A percentile compares a stretch with the other conserved stretches of the same genome.
Conservation (phyloP, 2,329 filamentous ascomycete species). For the Neoscytalidium dimidiatum region DNA sequence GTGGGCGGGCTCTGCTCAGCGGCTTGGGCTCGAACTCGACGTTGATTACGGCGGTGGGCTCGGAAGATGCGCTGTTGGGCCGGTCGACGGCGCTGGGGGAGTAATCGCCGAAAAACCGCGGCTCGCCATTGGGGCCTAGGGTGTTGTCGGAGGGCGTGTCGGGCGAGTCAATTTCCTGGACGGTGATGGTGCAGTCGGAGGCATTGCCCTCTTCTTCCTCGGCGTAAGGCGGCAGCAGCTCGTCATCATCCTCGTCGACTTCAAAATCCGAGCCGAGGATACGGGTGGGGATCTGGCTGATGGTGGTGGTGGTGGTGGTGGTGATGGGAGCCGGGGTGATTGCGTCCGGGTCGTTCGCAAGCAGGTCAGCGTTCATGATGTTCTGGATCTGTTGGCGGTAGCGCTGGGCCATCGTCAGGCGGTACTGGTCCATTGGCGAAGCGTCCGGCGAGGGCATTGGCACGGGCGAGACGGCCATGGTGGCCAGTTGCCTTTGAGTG, state of each 20-base stretch:
- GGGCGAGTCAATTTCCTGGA: slow-evolving; percentile 15
- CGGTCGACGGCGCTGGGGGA: background rate
- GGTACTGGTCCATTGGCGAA: slow-evolving; percentile 5
- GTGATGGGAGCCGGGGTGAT: slow-evolving; percentile 3
- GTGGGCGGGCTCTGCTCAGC: slow-evolving; percentile 1
- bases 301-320: slow-evolving; percentile 10
- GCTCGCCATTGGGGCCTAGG: background rate
- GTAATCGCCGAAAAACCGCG: slow-evolving; percentile 4
- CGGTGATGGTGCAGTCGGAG: slow-evolving; percentile 19
- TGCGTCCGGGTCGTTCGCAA: slow-evolving; percentile 7
- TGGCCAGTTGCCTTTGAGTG: slow-evolving; percentile 19
- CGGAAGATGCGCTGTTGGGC: background rate
- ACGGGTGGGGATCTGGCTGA: background rate
- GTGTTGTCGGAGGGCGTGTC: slow-evolving; percentile 14
- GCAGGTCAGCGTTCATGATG: slow-evolving; percentile 14
- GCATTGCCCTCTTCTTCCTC: slow-evolving; percentile 18
- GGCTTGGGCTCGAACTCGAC: slow-evolving; percentile 4
- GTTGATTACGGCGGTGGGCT: background rate
- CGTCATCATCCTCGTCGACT: background rate
- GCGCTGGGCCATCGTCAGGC: slow-evolving; percentile 7
- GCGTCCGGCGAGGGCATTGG: background rate
- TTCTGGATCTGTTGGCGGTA: slow-evolving; percentile 17
- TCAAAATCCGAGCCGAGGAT: background rate
- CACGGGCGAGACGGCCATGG: slow-evolving; percentile 4
- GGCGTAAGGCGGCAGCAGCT: slow-evolving; percentile 7